These are phyloP conservation scores for Lipomyces yamanashiensis DNA, from an alignment of 805 yeast genomes.

Conservation along the genomic window DNA sequence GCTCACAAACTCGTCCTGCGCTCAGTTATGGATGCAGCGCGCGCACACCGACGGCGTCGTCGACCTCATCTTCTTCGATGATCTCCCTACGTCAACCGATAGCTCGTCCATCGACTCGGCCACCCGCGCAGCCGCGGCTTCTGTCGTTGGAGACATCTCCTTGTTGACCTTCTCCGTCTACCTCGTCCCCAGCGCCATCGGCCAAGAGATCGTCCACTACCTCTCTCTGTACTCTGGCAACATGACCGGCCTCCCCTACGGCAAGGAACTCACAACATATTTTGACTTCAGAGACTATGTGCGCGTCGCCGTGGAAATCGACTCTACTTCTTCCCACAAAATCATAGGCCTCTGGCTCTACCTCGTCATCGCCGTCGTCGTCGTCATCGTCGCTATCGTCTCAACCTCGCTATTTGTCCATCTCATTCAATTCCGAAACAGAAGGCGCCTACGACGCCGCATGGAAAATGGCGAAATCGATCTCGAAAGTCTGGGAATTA, in stretches of 20 bases:
- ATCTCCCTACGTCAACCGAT: neutral
- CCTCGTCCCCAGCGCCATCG: constrained; percentile 15
- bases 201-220: constrained; percentile 15
- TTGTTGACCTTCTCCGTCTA: constrained; percentile 26
- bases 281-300: constrained; percentile 35
- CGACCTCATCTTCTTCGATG: constrained; percentile 28
- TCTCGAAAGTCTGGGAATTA: constrained; percentile 33
- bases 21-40: constrained; percentile 25
- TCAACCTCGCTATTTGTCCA: constrained; percentile 21
- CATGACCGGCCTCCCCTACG: constrained; percentile 34
- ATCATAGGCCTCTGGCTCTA: constrained; percentile 34
- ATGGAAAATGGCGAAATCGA: constrained; percentile 33
- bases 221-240: constrained; percentile 32
- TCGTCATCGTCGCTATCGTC: constrained; percentile 10
- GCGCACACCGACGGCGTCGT: constrained; percentile 33
- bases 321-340: neutral
- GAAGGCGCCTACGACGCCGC: constrained; percentile 29
- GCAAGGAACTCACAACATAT: constrained; percentile 13
- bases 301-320: constrained; percentile 32
- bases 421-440: constrained; percentile 18
- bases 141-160: neutral
- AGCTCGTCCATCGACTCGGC: neutral
- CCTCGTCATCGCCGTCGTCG: constrained; percentile 30
- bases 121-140: neutral
- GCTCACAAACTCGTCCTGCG: constrained; percentile 21